These are phyloP conservation scores for Microbotryum violaceum DNA, from an alignment of 1,284 basidiomycete species.

Conservation along the genomic window DNA sequence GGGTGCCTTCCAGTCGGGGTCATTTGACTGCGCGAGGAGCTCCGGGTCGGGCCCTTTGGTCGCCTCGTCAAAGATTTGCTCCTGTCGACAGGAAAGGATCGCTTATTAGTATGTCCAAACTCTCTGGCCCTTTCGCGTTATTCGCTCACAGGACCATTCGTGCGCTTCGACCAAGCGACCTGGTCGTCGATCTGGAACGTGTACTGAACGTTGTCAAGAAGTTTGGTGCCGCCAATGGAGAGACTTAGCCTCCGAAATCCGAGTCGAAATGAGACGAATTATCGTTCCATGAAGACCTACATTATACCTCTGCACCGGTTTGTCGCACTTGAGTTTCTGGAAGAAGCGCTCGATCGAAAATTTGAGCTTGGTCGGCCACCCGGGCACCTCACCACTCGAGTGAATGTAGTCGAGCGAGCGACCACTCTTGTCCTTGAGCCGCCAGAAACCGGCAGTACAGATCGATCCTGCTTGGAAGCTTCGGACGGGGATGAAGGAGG, in stretches of 20 bases:
- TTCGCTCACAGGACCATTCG: slow-evolving; percentile 48
- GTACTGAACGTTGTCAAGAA: slow-evolving; percentile 8
- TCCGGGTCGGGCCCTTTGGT: slow-evolving; percentile 37
- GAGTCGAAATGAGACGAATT: background rate
- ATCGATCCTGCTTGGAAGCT: slow-evolving; percentile 67
- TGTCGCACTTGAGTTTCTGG: slow-evolving; percentile 55
- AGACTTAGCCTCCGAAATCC: no score
- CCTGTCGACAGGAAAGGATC: slow-evolving; percentile 33
- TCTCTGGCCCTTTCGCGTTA: no score
- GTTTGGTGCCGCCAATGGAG: no score
- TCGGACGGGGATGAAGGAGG: background rate
- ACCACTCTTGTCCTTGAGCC: slow-evolving; percentile 67
- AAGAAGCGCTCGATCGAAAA: slow-evolving; percentile 60
- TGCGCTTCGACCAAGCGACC: slow-evolving; percentile 58
- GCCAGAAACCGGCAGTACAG: slow-evolving; percentile 65
- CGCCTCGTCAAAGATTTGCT: slow-evolving; percentile 49
- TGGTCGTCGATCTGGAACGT: slow-evolving; percentile 50
- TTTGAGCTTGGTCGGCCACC: slow-evolving; percentile 60
- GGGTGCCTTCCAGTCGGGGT: slow-evolving; percentile 39
- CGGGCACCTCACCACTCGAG: slow-evolving; percentile 57
- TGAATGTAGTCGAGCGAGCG: slow-evolving; percentile 65
- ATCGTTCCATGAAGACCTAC: slow-evolving; percentile 43
- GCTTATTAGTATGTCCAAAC: no score
- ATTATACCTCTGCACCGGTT: slow-evolving; percentile 65
- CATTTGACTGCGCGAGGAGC: slow-evolving; percentile 31